Conservation (phyloP, 495 filamentous ascomycete genomes). For the Daldinia vernicosa region DNA sequence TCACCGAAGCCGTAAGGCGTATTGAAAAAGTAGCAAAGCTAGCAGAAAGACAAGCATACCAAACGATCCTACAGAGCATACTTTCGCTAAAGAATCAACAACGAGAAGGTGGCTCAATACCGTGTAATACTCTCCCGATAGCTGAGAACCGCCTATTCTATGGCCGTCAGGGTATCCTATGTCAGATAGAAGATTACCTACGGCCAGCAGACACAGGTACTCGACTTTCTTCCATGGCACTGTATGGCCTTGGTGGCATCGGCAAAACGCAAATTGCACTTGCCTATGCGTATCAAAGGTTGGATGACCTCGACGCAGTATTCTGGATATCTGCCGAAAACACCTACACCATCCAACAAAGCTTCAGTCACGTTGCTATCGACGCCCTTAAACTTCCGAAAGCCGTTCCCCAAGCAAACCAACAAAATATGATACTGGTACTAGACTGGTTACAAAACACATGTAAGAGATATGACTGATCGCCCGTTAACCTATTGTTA, state of each 20-base stretch:
- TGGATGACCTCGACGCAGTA: slow-evolving; percentile 49
- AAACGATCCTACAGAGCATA: slow-evolving; percentile 8
- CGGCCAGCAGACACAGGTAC: slow-evolving; percentile 23
- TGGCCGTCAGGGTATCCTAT: slow-evolving; percentile 45
- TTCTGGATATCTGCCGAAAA: slow-evolving; percentile 56
- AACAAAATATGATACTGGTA: slow-evolving; percentile 45
- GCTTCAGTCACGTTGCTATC: slow-evolving; percentile 48
- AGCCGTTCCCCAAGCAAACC: slow-evolving; percentile 40
- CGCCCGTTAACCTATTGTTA: slow-evolving; percentile 17
- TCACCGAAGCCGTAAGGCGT: slow-evolving; percentile 7
- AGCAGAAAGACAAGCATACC: slow-evolving; percentile 11
- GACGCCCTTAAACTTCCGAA: slow-evolving; percentile 47
- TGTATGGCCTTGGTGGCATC: slow-evolving; percentile 53
- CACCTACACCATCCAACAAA: slow-evolving; percentile 43
- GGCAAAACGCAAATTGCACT: slow-evolving; percentile 54
- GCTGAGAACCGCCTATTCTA: slow-evolving; percentile 44
- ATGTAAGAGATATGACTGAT: slow-evolving; percentile 27
- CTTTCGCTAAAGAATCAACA: slow-evolving; percentile 3
- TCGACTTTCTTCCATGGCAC: slow-evolving; percentile 39
- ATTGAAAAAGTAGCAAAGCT: slow-evolving; percentile 14
- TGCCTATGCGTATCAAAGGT: slow-evolving; percentile 42
- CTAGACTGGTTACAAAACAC: slow-evolving; percentile 50
- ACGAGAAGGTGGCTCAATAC: not conserved
- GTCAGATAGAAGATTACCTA: slow-evolving; percentile 41
- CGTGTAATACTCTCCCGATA: slow-evolving; percentile 22